Evolutionary conservation across 352 stramenopile species (phyloP), one percentile per base, ranked within the genome.

Genomic region (Phytophthora chlamydospora): DNA sequence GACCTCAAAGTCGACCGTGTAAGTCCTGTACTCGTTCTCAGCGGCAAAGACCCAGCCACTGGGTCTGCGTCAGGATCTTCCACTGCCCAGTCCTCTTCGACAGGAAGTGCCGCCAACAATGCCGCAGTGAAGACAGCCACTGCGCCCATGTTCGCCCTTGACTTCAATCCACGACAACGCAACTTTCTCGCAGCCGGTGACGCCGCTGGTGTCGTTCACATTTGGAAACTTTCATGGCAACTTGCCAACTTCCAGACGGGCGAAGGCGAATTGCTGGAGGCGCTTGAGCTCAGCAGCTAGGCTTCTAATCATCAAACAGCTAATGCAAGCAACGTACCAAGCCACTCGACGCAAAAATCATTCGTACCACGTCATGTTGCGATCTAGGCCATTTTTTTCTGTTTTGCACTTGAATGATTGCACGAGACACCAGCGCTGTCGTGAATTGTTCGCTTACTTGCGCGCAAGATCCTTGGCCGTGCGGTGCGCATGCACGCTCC

Each of bases 161-260:
- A 91, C 36, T 96, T 96, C 51, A 96, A 96, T 38, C 81, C 82
- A 11, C 71, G 83, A 7, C 88, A 95, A 52, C 79, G 88, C 32
- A 93, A 95, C 47, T 93, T 96, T 34, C n/a, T 96, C 29, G 88
- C 82, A 1, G 76, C 75, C 5, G 88, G 86, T 5, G 83, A 95
- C 50, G 76, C 76, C 13, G 48, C 51, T 1, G 86, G 88, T 11
- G 60, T 76, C 1, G 79, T 92, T 11, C 78, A 93, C 52, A 83
- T 96, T 24, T 94, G 88, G 83, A 95, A 95, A 38, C 68, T 96
- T 6, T 80, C 77, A 33, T 96, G 82, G 83, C 75, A 88, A 29
- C 76, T 96, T 6, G 80, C 83, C 2, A 95, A 91, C 36, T 75
- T 92, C 19, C 84, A 95, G 58, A 74, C 83, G 2, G 80, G 73